Conservation (phyloP, 352 stramenopile genomes). For the Globisporangium cystogenes region DNA sequence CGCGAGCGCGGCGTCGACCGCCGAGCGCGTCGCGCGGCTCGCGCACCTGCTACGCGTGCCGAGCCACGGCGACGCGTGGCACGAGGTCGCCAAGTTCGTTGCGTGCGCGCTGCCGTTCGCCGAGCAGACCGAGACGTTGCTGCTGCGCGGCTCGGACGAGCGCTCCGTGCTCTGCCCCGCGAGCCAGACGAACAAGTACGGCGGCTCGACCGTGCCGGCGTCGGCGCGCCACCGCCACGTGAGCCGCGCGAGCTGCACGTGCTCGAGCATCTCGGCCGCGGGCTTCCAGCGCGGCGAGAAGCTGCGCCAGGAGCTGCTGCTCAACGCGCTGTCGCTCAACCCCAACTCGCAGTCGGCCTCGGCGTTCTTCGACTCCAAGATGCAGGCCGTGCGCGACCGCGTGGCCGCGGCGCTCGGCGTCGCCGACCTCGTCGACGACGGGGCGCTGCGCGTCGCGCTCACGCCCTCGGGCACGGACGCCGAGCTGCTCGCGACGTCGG, state of each 20-base stretch:
- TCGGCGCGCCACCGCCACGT: conserved; percentile 30
- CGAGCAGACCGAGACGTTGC: conserved; percentile 78
- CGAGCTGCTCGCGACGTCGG: conserved; percentile 73
- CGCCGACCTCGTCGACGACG: conserved; percentile 39
- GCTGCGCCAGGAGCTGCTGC: conserved; percentile 64
- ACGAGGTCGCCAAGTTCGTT: conserved; percentile 75
- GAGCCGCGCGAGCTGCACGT: conserved; percentile 78
- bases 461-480: conserved; percentile 85
- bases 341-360: conserved; percentile 63
- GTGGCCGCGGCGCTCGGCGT: conserved; percentile 57
- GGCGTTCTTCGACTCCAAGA: conserved; percentile 67
- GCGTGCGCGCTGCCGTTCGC: conserved; percentile 70
- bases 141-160: conserved; percentile 84
- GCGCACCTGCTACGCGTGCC: conserved; percentile 63
- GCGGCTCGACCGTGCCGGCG: conserved; percentile 67
- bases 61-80: conserved; percentile 66
- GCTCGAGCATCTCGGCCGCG: conserved; percentile 68
- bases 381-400: conserved; percentile 42
- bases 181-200: conserved; percentile 88
- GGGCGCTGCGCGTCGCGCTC: conserved; percentile 53
- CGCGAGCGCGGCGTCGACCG: conserved; percentile 43
- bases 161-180: conserved; percentile 65
- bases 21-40: conserved; percentile 60
- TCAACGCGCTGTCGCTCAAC: conserved; percentile 81
- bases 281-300: conserved; percentile 61